These are phyloP conservation scores for Candida yuanshanica DNA, from an alignment of 805 yeast genomes.

Conservation along the genomic window DNA sequence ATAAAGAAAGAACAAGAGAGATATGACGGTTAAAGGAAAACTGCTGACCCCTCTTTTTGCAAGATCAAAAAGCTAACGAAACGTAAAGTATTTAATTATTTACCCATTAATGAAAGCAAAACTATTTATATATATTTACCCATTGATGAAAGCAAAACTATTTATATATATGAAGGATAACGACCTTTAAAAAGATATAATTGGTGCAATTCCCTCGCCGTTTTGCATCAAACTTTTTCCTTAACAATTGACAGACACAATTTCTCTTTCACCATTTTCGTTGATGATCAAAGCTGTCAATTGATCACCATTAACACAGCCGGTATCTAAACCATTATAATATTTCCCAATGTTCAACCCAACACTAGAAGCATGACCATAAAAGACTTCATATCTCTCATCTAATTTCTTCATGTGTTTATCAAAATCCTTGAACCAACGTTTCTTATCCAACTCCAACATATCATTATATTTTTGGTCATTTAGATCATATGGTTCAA, in stretches of 20 bases:
- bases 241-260: conserved; percentile 1
- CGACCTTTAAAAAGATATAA: too few relatives aligned
- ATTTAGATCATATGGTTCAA: conserved; percentile 33
- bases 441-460: conserved; percentile 60
- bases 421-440: conserved; percentile 41
- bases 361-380: conserved; percentile 85
- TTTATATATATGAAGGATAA: too few relatives aligned
- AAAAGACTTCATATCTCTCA: conserved; percentile 44
- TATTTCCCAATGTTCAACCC: conserved; percentile 63
- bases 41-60: not conserved
- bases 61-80: too few relatives aligned
- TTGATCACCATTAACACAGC: conserved; percentile 71
- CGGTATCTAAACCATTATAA: conserved; percentile 77
- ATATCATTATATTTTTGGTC: conserved; percentile 34
- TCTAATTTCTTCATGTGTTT: conserved; percentile 18
- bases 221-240: too few relatives aligned
- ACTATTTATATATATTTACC: too few relatives aligned
- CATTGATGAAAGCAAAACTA: too few relatives aligned
- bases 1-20: conserved; percentile 51
- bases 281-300: conserved; percentile 47
- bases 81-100: too few relatives aligned
- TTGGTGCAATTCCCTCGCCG: too few relatives aligned
- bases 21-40: conserved; percentile 14
- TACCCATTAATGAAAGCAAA: too few relatives aligned
- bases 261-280: conserved; percentile 3